These are phyloP conservation scores for Aureobasidium namibiae DNA, from an alignment of 2,329 filamentous ascomycete species.

Conservation along the genomic window DNA sequence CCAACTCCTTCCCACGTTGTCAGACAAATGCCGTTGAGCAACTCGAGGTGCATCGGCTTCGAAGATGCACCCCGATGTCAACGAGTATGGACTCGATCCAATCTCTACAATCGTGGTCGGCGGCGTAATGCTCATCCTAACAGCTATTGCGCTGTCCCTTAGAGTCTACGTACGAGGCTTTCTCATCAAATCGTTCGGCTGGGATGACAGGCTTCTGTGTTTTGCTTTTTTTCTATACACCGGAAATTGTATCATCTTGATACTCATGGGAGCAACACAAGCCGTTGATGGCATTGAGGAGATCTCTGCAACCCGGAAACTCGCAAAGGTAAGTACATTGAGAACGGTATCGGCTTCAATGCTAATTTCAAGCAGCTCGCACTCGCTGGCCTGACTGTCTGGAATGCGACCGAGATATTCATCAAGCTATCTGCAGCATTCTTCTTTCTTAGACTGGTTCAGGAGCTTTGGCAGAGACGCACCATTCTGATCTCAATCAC, in stretches of 20 bases:
- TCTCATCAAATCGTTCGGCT: conserved; percentile 12
- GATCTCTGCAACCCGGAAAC: neutral
- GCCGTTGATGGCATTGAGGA: neutral
- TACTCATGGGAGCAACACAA: conserved; percentile 12
- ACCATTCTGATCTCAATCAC: conserved; percentile 20
- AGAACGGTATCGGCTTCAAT: neutral
- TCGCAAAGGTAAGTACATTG: neutral
- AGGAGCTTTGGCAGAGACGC: conserved; percentile 29
- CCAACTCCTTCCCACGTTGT: neutral
- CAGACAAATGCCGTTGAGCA: neutral
- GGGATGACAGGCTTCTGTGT: conserved; percentile 14
- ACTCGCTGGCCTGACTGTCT: conserved; percentile 1
- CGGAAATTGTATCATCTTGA: conserved; percentile 8
- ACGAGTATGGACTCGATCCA: conserved; percentile 1
- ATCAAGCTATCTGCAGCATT: conserved; percentile 38
- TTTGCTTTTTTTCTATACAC: conserved; percentile 12
- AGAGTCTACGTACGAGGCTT: conserved; percentile 14
- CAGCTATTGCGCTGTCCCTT: conserved; percentile 10
- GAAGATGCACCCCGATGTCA: conserved; percentile 10
- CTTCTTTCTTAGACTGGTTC: conserved; percentile 37
- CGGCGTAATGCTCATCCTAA: conserved; percentile 5
- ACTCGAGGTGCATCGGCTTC: neutral
- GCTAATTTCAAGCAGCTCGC: neutral
- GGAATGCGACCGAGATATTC: conserved; percentile 22
- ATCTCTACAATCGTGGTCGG: neutral